Evolutionary conservation across 176 grass and related monocot species (phyloP).

Genomic region (Oryza brachyantha): DNA sequence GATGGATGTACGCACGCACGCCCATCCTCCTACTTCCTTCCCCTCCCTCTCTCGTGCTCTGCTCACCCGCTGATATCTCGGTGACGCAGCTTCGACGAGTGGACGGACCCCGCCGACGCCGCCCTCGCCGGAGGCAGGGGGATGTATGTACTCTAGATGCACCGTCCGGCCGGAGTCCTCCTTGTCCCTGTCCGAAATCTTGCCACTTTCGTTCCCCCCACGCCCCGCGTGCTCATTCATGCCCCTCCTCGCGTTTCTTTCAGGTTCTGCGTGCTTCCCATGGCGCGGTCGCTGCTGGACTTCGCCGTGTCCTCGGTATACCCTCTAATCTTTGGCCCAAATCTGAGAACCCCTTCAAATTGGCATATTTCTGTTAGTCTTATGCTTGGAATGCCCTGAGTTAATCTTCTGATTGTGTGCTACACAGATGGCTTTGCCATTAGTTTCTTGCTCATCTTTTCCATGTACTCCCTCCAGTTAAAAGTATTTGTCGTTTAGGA

Average conservation of each 20-base stretch:
- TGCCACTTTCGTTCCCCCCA: neutral
- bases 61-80: neutral
- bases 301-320: slow-evolving; percentile 33
- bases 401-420: neutral
- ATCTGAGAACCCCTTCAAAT: no score
- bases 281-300: slow-evolving; percentile 34
- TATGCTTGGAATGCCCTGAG: neutral
- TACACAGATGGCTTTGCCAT: neutral
- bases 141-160: slow-evolving; percentile 39
- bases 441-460: neutral
- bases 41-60: neutral
- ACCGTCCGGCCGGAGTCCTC: neutral
- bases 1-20: slow-evolving; percentile 32
- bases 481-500: no score
- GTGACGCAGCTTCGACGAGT: slow-evolving; percentile 54
- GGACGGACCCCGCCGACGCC: slow-evolving; percentile 48
- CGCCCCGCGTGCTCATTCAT: neutral
- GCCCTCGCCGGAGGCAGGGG: slow-evolving; percentile 52
- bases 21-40: neutral
- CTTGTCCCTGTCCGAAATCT: neutral
- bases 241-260: neutral
- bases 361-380: no score
- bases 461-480: no score
- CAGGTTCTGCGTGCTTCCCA: slow-evolving; percentile 56
- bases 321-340: no score